Percentiles rank a stretch among this genome's conserved stretches.
phyloP scores from a whole-genome alignment of 805 yeast genomes.

The Grigorovia humatica region DNA sequence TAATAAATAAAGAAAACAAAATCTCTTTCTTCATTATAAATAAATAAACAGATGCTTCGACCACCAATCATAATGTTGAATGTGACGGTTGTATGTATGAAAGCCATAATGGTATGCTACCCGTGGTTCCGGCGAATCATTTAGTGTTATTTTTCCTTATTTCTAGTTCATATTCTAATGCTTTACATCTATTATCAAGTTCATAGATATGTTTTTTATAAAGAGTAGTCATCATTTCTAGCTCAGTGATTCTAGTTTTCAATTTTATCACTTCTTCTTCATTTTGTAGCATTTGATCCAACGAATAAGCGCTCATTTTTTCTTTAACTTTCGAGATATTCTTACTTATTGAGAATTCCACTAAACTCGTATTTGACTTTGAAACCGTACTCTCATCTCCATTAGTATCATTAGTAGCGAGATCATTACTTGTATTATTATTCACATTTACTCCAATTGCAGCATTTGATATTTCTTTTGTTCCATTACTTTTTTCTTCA shows the following conservation, averaged over 20 bases:
- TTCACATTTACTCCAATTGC: neutral
- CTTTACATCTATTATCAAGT: slow-evolving; percentile 41
- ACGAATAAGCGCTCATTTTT: neutral
- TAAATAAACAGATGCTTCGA: neutral
- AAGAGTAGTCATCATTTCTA: slow-evolving; percentile 83
- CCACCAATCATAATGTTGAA: neutral
- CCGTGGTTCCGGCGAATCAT: too few relatives aligned
- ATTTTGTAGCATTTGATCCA: slow-evolving; percentile 11
- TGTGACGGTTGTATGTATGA: neutral
- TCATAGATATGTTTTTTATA: slow-evolving; percentile 76
- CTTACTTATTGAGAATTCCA: neutral
- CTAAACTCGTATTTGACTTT: too few relatives aligned
- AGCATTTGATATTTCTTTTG: neutral
- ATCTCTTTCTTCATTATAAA: too few relatives aligned
- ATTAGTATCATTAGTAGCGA: too few relatives aligned
- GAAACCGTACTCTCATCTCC: neutral
- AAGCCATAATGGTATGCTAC: too few relatives aligned
- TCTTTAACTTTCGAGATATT: neutral
- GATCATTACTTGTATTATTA: too few relatives aligned
- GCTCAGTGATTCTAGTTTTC: slow-evolving; percentile 72
- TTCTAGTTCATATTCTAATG: slow-evolving; percentile 11
- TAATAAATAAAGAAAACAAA: too few relatives aligned
- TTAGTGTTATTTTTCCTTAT: neutral
- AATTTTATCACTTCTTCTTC: slow-evolving; percentile 35
- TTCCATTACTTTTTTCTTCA: neutral